Base-by-base conservation (phyloP, 441 rosid species). In the Breynia disticha region DNA sequence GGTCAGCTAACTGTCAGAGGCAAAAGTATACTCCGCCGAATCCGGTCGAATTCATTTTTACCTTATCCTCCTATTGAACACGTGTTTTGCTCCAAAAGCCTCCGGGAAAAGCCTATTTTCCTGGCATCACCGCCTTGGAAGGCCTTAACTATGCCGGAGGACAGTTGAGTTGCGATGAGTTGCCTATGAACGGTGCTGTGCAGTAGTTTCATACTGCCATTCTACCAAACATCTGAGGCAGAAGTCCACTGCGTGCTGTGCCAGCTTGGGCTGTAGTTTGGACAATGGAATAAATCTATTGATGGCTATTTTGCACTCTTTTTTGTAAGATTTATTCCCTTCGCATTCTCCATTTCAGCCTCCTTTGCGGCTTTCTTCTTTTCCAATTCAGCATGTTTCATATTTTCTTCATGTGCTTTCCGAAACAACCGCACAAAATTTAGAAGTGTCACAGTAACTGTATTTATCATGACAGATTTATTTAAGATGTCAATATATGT, bases 311-410 rank as follows among this genome's bases (percentile, higher is more conserved):
- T 60, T 55, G 43, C 72, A 63, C 52, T 60, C 69, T 81, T 84
- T 65, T 78, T 85, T 41, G 82, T 72, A 57, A 73, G 81, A 64
- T 78, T 83, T 59, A 67, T 53, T 62, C 84, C 90, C 74, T 79
- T 87, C 0, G 88, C 83, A 78, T 79, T 86, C 72, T 83, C 95
- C 90, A 81, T 81, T n/a, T 79, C 86, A 28, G 85, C 95, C 72
- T 84, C 97, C 86, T 82, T 81, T n/a, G 75, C 82, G 16, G 83
- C 87, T 76, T 87, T 87, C 78, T 90, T 94, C 79, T 65, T 94
- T 66, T 90, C 97, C 70, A 82, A 48, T 74, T 94, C 99, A 11
- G 77, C 91, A 76, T 85, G 94, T 65, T 94, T 94, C 58, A 75
- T 10, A 63, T 89, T 94, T 71, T 94, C 99, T 62, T 94, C 97